Evolutionary conservation across 306 rosid genomes (phyloP).

Genomic region (Quercus wislizeni): DNA sequence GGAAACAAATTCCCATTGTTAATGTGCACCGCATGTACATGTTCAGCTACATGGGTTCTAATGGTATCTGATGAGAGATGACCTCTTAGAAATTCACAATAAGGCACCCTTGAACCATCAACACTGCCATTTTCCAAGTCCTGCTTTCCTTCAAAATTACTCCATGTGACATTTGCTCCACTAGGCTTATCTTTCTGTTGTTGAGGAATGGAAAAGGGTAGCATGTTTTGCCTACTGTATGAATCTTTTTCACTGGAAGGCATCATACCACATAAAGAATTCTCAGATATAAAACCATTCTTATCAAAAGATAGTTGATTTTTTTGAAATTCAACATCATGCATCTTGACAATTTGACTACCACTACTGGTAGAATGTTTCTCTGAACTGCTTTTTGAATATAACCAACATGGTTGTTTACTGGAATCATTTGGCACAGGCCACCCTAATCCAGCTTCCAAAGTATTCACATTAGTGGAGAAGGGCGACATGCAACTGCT

Average conservation of each 20-base stretch:
- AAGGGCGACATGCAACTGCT: background rate
- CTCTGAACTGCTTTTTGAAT: background rate
- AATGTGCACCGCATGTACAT: background rate
- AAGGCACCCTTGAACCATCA: background rate
- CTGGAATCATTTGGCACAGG: background rate
- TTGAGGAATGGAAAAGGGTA: background rate
- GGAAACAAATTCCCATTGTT: background rate
- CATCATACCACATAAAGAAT: background rate
- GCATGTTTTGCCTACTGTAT: background rate
- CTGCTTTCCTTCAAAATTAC: background rate
- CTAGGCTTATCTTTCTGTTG: background rate
- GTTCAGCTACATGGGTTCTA: background rate
- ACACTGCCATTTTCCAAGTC: background rate
- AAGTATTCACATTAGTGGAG: slow-evolving; percentile 20
- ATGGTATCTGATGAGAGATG: background rate
- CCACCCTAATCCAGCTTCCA: background rate
- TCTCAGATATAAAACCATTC: background rate
- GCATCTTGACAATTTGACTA: background rate
- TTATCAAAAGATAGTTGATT: background rate
- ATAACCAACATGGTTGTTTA: background rate
- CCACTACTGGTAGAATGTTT: background rate
- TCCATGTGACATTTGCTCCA: background rate
- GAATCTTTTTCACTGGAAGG: background rate
- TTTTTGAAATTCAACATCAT: background rate
- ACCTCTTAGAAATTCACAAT: background rate